These are phyloP conservation scores for Lasiosphaeria ovina DNA, from an alignment of 495 filamentous ascomycete genomes.

Conservation along the genomic window DNA sequence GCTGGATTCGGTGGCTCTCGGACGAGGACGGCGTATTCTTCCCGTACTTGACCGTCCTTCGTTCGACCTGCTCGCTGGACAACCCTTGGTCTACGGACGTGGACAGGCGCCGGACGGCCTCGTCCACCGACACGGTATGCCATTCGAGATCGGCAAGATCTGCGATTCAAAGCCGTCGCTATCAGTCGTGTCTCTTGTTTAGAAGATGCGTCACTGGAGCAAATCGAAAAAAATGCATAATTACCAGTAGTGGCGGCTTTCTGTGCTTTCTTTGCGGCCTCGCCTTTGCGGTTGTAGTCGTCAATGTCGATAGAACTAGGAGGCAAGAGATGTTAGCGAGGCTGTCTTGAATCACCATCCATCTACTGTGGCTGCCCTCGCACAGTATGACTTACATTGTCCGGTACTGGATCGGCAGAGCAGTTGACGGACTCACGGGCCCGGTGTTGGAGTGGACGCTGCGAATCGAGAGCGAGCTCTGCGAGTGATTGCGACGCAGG, in stretches of 20 bases:
- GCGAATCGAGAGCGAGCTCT: conserved; percentile 39
- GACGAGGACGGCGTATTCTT: conserved; percentile 59
- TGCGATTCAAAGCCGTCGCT: conserved; percentile 6
- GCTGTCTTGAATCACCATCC: too few relatives aligned
- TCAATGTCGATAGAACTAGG: conserved; percentile 51
- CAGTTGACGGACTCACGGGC: conserved; percentile 44
- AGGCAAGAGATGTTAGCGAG: not conserved
- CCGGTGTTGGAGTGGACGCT: conserved; percentile 32
- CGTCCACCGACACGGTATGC: conserved; percentile 46
- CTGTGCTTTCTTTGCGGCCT: conserved; percentile 40
- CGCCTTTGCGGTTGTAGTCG: conserved; percentile 44
- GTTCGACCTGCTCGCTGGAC: conserved; percentile 21
- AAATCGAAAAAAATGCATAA: not conserved
- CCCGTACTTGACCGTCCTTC: conserved; percentile 15
- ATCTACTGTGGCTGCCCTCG: too few relatives aligned
- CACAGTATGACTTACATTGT: conserved; percentile 39
- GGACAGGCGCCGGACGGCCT: conserved; percentile 53
- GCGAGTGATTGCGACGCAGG: conserved; percentile 31
- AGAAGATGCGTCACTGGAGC: not conserved
- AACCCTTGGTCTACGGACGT: conserved; percentile 38
- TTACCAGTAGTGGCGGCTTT: conserved; percentile 43
- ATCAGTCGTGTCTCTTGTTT: too few relatives aligned
- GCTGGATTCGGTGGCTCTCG: conserved; percentile 53
- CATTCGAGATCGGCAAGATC: conserved; percentile 39
- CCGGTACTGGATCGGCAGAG: conserved; percentile 54